Evolutionary conservation across 2,329 filamentous ascomycete species (phyloP).

Genomic region (Penicillium sp.): DNA sequence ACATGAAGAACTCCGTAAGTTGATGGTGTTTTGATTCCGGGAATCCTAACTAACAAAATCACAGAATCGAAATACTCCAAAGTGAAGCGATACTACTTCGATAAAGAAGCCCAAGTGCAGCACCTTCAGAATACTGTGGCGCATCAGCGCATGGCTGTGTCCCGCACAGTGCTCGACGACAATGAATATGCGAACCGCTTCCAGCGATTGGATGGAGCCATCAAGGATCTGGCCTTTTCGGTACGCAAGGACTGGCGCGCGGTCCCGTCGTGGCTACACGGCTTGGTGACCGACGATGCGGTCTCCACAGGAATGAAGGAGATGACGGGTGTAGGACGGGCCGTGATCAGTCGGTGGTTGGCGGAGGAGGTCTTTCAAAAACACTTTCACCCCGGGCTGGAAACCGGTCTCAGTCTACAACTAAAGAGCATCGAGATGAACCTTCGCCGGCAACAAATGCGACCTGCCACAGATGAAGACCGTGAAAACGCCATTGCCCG

Average conservation of each 20-base stretch:
- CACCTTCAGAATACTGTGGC: slow-evolving; percentile 96
- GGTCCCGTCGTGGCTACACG: slow-evolving; percentile 74
- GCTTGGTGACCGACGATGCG: slow-evolving; percentile 78
- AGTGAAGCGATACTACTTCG: slow-evolving; percentile 96
- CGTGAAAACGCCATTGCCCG: slow-evolving; percentile 82
- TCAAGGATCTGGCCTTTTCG: slow-evolving; percentile 91
- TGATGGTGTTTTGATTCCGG: not conserved
- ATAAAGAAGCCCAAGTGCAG: slow-evolving; percentile 83
- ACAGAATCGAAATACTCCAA: slow-evolving; percentile 94
- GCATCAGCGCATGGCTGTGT: slow-evolving; percentile 90
- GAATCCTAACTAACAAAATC: slow-evolving; percentile 1
- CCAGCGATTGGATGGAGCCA: slow-evolving; percentile 83
- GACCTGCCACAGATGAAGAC: slow-evolving; percentile 72
- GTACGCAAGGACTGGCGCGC: slow-evolving; percentile 90
- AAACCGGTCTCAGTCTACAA: slow-evolving; percentile 67
- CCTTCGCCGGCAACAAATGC: slow-evolving; percentile 71
- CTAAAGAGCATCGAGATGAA: slow-evolving; percentile 85
- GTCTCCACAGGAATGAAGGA: slow-evolving; percentile 86
- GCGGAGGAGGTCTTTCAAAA: slow-evolving; percentile 86
- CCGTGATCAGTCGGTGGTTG: slow-evolving; percentile 83
- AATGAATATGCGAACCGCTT: slow-evolving; percentile 89
- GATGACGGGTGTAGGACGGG: slow-evolving; percentile 92
- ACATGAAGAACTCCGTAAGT: slow-evolving; percentile 46
- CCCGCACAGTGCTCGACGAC: slow-evolving; percentile 89
- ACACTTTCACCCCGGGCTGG: slow-evolving; percentile 86